Evolutionary conservation across 805 yeast species (phyloP), one percentile per base, ranked within the genome.

Genomic region (Schizosaccharomyces japonicus): DNA sequence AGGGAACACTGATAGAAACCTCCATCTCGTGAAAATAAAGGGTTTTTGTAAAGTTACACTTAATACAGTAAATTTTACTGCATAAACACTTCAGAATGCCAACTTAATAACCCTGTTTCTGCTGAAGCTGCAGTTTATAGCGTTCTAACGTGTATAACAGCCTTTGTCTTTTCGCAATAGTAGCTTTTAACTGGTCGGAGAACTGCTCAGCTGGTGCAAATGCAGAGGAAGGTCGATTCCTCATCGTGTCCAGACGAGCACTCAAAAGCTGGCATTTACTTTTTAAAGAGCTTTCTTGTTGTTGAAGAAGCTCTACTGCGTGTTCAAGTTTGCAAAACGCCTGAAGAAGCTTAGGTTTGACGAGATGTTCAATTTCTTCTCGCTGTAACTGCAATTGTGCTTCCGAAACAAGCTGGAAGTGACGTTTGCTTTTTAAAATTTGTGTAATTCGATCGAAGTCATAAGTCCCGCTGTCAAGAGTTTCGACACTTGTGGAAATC

Each of bases 391-490:
- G 25, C 5, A 36, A 27, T 36, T 36, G 27, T 15, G 17, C 25
- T 27, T 42, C 46, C 11, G 46, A 29, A 7, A 42, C 17, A 15
- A 42, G 29, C 23, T 13, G 21, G 26, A 42, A 42, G 21, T 42
- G 46, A 10, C 46, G 17, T 6, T 27, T n/a, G 21, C 17, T 21
- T 17, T 27, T 27, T 15, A 42, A 7, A 29, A 42, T 10, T 15
- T 42, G 33, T 27, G 23, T 29, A 5, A 42, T 42, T 5, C 46
- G 28, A n/a, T 29, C 31, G 5, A 42, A 42, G 33, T 42, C 46
- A 21, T 42, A 15, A 8, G 26, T 42, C 26, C 46, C 46, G 6
- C 31, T 23, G 32, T 42, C 46, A 8, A 42, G 33, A 8, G 46
- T 26, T 8, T n/a, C 31, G 46, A 42, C 26, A 21, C 33, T 27